Conservation (phyloP, 208 protist species). For the Crithidia expoeki region DNA sequence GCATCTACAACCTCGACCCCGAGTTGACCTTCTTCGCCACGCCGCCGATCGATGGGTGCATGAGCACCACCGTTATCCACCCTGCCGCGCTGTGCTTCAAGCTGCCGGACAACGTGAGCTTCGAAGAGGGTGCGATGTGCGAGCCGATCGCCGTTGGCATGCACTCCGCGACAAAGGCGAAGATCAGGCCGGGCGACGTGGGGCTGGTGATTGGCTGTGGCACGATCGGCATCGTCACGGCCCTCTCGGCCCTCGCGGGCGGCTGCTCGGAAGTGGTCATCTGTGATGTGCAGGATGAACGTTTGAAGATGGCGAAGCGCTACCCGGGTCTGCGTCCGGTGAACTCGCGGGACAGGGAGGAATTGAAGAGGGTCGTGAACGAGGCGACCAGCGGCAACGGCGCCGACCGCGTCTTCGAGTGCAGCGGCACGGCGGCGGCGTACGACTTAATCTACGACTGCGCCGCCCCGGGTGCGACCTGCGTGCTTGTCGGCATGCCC, state of each 20-base stretch:
- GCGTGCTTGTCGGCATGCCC: constrained; percentile 58
- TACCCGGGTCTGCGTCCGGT: constrained; percentile 45
- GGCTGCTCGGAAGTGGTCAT: constrained; percentile 61
- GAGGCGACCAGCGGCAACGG: constrained; percentile 41
- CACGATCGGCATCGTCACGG: constrained; percentile 61
- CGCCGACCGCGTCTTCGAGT: constrained; percentile 57
- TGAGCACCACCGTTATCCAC: constrained; percentile 56
- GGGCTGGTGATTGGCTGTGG: constrained; percentile 37
- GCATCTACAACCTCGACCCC: constrained; percentile 77
- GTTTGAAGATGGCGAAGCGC: constrained; percentile 37
- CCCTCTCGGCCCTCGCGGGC: constrained; percentile 45
- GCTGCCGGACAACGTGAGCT: constrained; percentile 66
- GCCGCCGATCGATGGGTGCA: constrained; percentile 64
- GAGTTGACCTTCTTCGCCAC: constrained; percentile 76
- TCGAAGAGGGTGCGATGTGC: constrained; percentile 71
- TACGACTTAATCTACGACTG: constrained; percentile 45
- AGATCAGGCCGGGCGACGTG: constrained; percentile 46
- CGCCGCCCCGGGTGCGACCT: constrained; percentile 48
- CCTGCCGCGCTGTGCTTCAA: constrained; percentile 65
- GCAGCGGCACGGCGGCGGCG: constrained; percentile 36
- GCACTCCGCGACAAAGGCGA: constrained; percentile 59
- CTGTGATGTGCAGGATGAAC: constrained; percentile 35
- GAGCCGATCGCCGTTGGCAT: constrained; percentile 68
- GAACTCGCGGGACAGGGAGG: constrained; percentile 30
- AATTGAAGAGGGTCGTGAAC: constrained; percentile 34